Base-by-base conservation (phyloP, 1,284 basidiomycete genomes). In the Mycosarcoma maydis region DNA sequence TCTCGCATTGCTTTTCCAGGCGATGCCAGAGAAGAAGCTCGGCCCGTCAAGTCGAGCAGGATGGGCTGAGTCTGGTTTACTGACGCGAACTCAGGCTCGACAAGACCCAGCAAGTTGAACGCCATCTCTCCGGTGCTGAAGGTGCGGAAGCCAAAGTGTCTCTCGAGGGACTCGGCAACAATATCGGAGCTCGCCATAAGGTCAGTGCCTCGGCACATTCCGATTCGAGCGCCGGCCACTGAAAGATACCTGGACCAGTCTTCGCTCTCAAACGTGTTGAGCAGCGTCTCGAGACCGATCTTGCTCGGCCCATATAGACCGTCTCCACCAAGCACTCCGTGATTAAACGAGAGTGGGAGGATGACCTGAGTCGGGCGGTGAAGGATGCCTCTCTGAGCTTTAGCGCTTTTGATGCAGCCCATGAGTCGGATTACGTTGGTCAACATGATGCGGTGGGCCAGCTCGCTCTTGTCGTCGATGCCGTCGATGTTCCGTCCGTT, bases 61-160 rank as follows among this genome's bases (percentile, higher is more conserved):
- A 98, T 93, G 6, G 95, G 94, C 82, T 98, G 94, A 54, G 98
- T 94, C 83, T 98, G 96, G 14, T 94, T 96, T 80, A 98, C 94
- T 83, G 94, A 96, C 87, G 97, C 98, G 49, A 98, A 87, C 14
- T 98, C 88, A 38, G 96, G 95, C 82, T 98, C 95, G 93, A 98
- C 96, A 43, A 83, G 87, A 73, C 94, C 95, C 54, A 98, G 89
- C 76, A 98, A 92, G 85, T 98, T 98, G 88, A 98, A 98, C 3
- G 94, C 94, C 95, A 98, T 98, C 85, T 98, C 95, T 85, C 97
- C 97, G 41, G 94, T 91, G 3, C 93, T 96, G 88, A 98, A 98
- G 3, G 96, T 98, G 73, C 95, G 89, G 64, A 96, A 91, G 73
- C 96, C 95, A 68, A 92, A 88, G 69, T 90, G 36, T 13, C 17